phyloP scores from a whole-genome alignment of 2,329 filamentous ascomycete genomes.

The Claviceps fusiformis region DNA sequence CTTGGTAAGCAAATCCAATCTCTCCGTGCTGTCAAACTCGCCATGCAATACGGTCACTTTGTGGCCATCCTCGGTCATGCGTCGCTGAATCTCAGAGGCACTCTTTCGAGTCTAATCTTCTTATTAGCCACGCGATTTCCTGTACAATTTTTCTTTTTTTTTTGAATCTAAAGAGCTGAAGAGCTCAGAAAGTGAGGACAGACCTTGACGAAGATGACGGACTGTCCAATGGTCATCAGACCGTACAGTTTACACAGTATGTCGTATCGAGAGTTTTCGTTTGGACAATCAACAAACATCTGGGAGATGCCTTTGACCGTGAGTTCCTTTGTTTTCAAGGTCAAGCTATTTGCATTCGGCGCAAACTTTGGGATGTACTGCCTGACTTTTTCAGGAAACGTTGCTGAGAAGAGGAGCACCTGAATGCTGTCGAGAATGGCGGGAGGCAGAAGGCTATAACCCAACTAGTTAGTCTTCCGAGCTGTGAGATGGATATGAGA shows the following conservation, averaged over 20 bases:
- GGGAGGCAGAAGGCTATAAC: slow-evolving; percentile 45
- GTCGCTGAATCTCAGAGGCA: slow-evolving; percentile 68
- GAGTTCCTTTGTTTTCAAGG: slow-evolving; percentile 76
- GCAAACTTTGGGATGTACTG: slow-evolving; percentile 75
- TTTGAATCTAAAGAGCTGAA: background rate
- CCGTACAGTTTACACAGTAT: slow-evolving; percentile 88
- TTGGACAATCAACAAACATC: slow-evolving; percentile 87
- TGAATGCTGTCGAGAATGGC: slow-evolving; percentile 48
- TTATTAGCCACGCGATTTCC: slow-evolving; percentile 8
- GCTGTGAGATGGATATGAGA: background rate
- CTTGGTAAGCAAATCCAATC: slow-evolving; percentile 71
- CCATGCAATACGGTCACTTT: slow-evolving; percentile 83
- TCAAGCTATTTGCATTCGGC: slow-evolving; percentile 74
- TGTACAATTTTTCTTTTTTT: background rate
- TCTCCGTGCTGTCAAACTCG: slow-evolving; percentile 68
- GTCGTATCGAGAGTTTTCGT: slow-evolving; percentile 72
- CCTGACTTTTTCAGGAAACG: slow-evolving; percentile 76
- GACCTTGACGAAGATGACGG: slow-evolving; percentile 94
- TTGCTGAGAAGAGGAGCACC: slow-evolving; percentile 89
- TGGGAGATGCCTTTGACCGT: slow-evolving; percentile 97
- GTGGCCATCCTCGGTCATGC: slow-evolving; percentile 82
- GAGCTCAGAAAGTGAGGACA: slow-evolving; percentile 9
- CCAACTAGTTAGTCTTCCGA: slow-evolving; percentile 12
- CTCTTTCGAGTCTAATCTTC: slow-evolving; percentile 63
- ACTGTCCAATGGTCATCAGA: slow-evolving; percentile 90